phyloP scores from a whole-genome alignment of 257 asterid genomes.

The Solanum rostratum region DNA sequence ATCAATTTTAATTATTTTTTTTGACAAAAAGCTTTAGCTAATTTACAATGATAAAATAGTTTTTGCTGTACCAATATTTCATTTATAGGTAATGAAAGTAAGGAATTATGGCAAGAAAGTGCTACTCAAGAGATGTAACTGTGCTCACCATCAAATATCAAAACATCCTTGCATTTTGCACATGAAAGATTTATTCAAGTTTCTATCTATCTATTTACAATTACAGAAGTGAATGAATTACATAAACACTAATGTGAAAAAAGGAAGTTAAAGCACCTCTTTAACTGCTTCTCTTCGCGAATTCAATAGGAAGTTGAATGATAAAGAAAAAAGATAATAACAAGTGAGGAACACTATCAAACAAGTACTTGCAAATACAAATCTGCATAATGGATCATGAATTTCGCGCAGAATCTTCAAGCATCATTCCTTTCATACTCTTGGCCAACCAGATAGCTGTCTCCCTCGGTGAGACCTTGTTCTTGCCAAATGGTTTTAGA shows the following conservation, averaged over 20 bases:
- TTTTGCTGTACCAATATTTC: too few relatives aligned
- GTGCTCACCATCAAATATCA: neutral
- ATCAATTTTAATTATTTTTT: too few relatives aligned
- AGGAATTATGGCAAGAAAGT: too few relatives aligned
- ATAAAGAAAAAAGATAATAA: neutral
- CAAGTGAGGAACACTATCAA: neutral
- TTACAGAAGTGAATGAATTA: neutral
- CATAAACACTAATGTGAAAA: neutral
- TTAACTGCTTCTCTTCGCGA: neutral
- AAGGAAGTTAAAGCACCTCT: neutral
- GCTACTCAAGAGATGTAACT: neutral
- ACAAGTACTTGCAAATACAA: neutral
- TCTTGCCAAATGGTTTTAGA: slow-evolving; percentile 81
- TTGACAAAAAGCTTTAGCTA: too few relatives aligned
- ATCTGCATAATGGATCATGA: slow-evolving; percentile 14
- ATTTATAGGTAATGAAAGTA: too few relatives aligned
- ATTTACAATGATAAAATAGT: too few relatives aligned
- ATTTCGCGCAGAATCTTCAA: slow-evolving; percentile 61
- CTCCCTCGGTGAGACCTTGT: slow-evolving; percentile 95
- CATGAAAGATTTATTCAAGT: neutral
- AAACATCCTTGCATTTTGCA: neutral
- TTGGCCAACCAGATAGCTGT: slow-evolving; percentile 97
- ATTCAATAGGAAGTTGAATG: neutral
- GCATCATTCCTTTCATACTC: slow-evolving; percentile 92
- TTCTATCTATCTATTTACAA: neutral